Percentiles rank a stretch among this genome's conserved stretches.
These are phyloP conservation scores for Excoecaria cochinchinensis DNA, from an alignment of 345 rosid species.

Conservation along the genomic window DNA sequence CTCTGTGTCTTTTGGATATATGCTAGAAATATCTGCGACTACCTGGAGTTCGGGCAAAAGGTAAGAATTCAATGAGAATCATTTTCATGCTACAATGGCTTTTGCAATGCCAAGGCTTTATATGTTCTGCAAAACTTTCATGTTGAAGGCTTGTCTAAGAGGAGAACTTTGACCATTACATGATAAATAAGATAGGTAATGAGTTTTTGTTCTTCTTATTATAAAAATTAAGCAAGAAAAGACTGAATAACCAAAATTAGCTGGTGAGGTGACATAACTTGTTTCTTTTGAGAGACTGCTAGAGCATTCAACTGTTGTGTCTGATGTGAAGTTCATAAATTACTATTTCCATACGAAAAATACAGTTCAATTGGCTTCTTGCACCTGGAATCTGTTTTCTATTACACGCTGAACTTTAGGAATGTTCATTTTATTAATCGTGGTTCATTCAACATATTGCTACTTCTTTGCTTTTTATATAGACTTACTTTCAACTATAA, in stretches of 20 bases:
- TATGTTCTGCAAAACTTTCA: background rate
- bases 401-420: background rate
- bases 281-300: no score
- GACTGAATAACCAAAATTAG: background rate
- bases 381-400: background rate
- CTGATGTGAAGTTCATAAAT: background rate
- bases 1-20: slow-evolving; percentile 59
- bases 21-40: slow-evolving; percentile 44
- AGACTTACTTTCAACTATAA: background rate
- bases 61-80: background rate
- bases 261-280: background rate
- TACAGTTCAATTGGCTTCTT: background rate
- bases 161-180: background rate
- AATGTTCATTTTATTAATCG: background rate
- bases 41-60: slow-evolving; percentile 35
- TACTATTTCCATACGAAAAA: background rate
- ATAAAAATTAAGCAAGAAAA: background rate
- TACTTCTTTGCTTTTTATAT: background rate
- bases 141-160: background rate
- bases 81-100: background rate
- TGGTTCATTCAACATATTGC: background rate
- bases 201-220: background rate
- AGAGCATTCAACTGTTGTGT: background rate
- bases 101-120: background rate
- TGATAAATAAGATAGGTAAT: background rate